phyloP scores from a whole-genome alignment of 306 rosid genomes.

The Carpinus fangiana region DNA sequence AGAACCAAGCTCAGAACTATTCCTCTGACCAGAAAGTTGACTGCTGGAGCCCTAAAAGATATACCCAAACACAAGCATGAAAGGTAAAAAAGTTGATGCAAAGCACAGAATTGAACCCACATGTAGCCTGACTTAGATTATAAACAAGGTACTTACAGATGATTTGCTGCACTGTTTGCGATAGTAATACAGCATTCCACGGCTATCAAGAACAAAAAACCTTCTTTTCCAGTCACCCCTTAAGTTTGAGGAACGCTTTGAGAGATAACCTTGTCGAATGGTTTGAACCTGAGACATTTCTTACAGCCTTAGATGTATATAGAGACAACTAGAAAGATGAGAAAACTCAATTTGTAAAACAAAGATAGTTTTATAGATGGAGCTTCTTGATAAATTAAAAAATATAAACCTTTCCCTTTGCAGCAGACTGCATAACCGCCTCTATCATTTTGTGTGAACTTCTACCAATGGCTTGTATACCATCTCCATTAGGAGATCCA shows the following conservation, averaged over 20 bases:
- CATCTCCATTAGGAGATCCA: slow-evolving; percentile 99
- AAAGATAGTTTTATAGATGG: slow-evolving; percentile 8
- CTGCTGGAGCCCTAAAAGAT: slow-evolving; percentile 69
- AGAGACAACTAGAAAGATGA: slow-evolving; percentile 9
- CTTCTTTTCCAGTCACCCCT: slow-evolving; percentile 99
- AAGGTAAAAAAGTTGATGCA: slow-evolving; percentile 21
- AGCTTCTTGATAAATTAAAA: slow-evolving; percentile 7
- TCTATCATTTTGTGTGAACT: slow-evolving; percentile 99
- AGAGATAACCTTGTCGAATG: slow-evolving; percentile 99
- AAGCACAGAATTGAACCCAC: slow-evolving; percentile 24
- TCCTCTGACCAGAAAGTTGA: slow-evolving; percentile 90
- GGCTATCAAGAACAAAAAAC: slow-evolving; percentile 98
- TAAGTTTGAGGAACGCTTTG: slow-evolving; percentile 94
- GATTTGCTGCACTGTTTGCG: slow-evolving; percentile 91
- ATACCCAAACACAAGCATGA: slow-evolving; percentile 30
- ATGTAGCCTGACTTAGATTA: slow-evolving; percentile 28
- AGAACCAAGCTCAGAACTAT: slow-evolving; percentile 98
- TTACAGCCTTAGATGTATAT: background rate
- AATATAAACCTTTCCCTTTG: slow-evolving; percentile 88
- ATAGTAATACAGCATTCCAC: slow-evolving; percentile 97
- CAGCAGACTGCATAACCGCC: slow-evolving; percentile 99
- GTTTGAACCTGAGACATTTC: slow-evolving; percentile 76
- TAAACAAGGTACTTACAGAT: slow-evolving; percentile 64
- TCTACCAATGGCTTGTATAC: slow-evolving; percentile 98
- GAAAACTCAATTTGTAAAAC: slow-evolving; percentile 14